These are phyloP conservation scores for Aspergillus latus DNA, from an alignment of 2,329 filamentous ascomycete genomes.

Conservation along the genomic window DNA sequence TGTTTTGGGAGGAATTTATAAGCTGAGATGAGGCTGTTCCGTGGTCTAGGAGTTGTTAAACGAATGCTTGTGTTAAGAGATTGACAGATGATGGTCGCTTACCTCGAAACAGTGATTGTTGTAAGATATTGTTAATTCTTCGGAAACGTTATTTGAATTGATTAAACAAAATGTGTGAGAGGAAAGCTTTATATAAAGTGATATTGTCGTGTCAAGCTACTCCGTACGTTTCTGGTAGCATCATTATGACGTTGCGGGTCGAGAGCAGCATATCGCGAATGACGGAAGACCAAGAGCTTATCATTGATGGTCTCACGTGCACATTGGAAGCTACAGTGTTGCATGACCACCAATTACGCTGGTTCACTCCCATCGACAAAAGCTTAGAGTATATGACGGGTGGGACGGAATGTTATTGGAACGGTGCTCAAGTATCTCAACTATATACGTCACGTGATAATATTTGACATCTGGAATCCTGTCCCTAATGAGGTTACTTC, in stretches of 20 bases:
- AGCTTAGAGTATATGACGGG: background rate
- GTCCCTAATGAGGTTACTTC: background rate
- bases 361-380: background rate
- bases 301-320: background rate
- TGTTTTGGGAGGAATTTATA: background rate
- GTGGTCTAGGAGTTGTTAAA: background rate
- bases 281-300: background rate
- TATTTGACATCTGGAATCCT: background rate
- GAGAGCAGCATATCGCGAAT: background rate
- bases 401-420: background rate
- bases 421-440: background rate
- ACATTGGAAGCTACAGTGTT: background rate
- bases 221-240: background rate
- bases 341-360: background rate
- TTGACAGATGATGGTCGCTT: background rate
- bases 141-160: background rate
- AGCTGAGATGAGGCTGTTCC: background rate
- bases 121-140: background rate
- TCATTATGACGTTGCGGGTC: constrained; percentile 16
- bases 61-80: background rate
- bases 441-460: constrained; percentile 12
- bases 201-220: background rate
- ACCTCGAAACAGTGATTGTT: background rate
- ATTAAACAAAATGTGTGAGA: background rate
- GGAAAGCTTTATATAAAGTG: background rate